These are phyloP conservation scores for Toxoplasma gondii DNA, from an alignment of 169 alveolate species.

Conservation along the genomic window DNA sequence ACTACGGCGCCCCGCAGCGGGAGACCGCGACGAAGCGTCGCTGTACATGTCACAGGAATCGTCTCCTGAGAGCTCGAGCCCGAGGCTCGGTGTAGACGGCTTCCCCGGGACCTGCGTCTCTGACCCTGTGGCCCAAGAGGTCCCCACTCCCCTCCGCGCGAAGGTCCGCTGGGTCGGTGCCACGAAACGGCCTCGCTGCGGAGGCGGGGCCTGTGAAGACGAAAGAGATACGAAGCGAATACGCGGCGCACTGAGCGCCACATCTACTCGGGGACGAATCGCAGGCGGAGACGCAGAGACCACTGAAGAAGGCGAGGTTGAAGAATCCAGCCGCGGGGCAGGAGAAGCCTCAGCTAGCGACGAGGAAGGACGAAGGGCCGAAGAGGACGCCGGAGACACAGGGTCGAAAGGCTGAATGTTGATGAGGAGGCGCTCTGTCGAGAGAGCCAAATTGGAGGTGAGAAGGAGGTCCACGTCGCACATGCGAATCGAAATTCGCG, in stretches of 20 bases:
- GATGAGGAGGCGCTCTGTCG: not conserved
- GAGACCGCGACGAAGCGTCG: too few relatives aligned
- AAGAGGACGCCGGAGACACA: not conserved
- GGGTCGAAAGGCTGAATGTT: not conserved
- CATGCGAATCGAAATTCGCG: not conserved
- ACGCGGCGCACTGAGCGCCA: not conserved
- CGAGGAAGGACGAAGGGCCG: not conserved
- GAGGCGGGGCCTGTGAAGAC: not conserved
- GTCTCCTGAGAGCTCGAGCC: not conserved
- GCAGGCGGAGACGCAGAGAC: not conserved
- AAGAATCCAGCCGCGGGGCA: not conserved
- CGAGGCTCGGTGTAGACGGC: not conserved
- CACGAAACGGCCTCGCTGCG: not conserved
- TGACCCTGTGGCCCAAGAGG: not conserved
- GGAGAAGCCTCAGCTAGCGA: not conserved
- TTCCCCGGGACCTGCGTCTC: not conserved
- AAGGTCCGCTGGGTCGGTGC: too few relatives aligned
- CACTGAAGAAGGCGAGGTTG: not conserved
- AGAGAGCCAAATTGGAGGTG: not conserved
- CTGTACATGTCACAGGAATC: too few relatives aligned
- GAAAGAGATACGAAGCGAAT: not conserved
- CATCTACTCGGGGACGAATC: constrained; percentile 1
- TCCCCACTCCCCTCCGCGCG: too few relatives aligned
- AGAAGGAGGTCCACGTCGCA: constrained; percentile 1
- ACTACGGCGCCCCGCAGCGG: too few relatives aligned